Base-by-base conservation (phyloP, 2,329 filamentous ascomycete genomes). In the Chlorencoelia australis region DNA sequence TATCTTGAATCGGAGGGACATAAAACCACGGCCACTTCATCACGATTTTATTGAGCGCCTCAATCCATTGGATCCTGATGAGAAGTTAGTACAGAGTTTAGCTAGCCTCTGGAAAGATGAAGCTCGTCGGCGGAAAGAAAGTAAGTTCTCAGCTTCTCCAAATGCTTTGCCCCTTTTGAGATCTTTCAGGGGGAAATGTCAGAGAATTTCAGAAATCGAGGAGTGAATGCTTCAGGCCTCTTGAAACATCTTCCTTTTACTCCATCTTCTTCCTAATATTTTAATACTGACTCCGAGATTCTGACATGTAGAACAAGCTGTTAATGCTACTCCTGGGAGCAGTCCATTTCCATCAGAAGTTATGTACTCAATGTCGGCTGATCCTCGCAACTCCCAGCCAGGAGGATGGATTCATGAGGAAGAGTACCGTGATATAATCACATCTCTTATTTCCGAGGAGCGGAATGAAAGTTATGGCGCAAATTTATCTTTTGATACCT, bases 41-140 rank as follows among this genome's bases (percentile, higher is more conserved):
- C 84, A 95, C 53, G 78, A 88, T 52, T 94, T 98, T 49, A 64
- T 79, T 15, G 91, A 96, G 57, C 71, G 75, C 9, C 59, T 75
- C 8, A 65, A 71, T 22, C 78, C 83, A 3, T 58, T 80, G 14
- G 65, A 74, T 0, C 59, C 68, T 1, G 77, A 84, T 45, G 66
- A 88, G 53, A 94, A 93, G 53, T 68, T 94, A 8, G 88, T 98
- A 4, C 79, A 85, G 53, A 98, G 91, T 45, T 89, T 98, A 83
- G 87, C 86, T 37, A 82, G 84, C 1, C 62, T 98, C 3, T 98
- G 91, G 91, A 79, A 78, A 54, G 86, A 94, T 49, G 91, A 96
- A 58, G 85, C 81, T 0, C 77, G 76, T 40, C 74, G 88, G 29
- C 74, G 88, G 20, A 89, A 83, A 58, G 68, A 72, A 31, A 73